Conservation (phyloP, 2,329 filamentous ascomycete species). For the Talaromyces verruculosus region DNA sequence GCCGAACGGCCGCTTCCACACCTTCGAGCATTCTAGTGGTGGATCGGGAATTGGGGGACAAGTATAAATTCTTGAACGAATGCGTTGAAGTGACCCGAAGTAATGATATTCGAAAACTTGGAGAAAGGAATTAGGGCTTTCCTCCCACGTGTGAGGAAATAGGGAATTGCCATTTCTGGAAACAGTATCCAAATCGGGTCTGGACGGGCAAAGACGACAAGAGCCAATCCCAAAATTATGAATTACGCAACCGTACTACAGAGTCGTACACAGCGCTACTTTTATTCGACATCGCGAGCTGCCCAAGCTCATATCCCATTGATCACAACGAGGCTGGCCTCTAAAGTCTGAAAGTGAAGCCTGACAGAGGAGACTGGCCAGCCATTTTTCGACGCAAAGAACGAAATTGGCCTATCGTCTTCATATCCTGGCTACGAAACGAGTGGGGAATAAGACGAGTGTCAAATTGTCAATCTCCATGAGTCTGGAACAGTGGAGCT, state of each 20-base stretch:
- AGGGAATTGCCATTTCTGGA: not conserved
- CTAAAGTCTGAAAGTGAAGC: not conserved
- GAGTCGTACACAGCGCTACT: not conserved
- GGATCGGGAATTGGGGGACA: not conserved
- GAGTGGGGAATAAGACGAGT: constrained; percentile 1
- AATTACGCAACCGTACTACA: not conserved
- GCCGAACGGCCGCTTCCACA: not conserved
- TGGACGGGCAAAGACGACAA: not conserved
- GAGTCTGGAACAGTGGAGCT: not conserved
- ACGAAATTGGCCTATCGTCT: not conserved
- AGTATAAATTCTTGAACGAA: not conserved
- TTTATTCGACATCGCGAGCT: not conserved
- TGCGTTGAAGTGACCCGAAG: not conserved
- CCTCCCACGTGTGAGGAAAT: not conserved
- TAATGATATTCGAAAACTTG: not conserved
- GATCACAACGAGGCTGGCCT: not conserved
- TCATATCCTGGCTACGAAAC: not conserved
- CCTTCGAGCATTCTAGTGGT: not conserved
- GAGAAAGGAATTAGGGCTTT: not conserved
- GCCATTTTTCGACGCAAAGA: not conserved
- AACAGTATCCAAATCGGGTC: not conserved
- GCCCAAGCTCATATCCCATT: not conserved
- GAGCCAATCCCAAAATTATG: not conserved
- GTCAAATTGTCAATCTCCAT: not conserved
- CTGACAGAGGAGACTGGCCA: constrained; percentile 4